Base-by-base conservation (phyloP, 2,329 filamentous ascomycete genomes). In the Penicillium sp. region DNA sequence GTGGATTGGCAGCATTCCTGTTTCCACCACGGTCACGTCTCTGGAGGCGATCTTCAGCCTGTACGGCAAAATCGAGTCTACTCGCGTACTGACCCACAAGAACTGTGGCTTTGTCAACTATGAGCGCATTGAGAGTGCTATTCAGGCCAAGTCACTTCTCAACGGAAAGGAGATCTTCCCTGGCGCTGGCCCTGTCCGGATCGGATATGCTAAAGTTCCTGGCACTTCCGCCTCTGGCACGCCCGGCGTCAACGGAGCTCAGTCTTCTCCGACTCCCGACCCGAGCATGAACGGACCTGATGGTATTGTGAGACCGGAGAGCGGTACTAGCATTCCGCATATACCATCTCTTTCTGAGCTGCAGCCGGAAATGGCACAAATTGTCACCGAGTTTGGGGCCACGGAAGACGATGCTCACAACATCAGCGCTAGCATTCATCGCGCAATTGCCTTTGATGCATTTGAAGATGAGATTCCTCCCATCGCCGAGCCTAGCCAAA, bases 101-200 rank as follows among this genome's bases (percentile, higher is more conserved):
- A 97, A 95, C 71, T 98, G 93, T 66, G 93, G 91, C 3, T 98
- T 98, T 61, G 91, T 98, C 65, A 98, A 98, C 70, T 98, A 95
- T 63, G 89, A 97, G 70, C 84, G 82, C 52, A 73, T 93, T 26
- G 90, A 97, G 57, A 95, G 88, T 65, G 93, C 93, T 49, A 84
- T 96, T 34, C 83, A 88, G 52, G 93, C 93, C 15, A 94, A 91
- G 67, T 83, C 83, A 13, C 79, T 84, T 64, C 83, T 95, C 71
- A 97, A 97, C 63, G 89, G 89, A 62, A 96, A 95, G 70, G 93
- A 98, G 69, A 96, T 98, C 53, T 98, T 98, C 75, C 93, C 93
- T 7, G 93, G 93, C 48, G 90, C 90, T 50, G 93, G 93, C 1
- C 89, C 91, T 15, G 88, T 97, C 51, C 81, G 91, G 45, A 97